Evolutionary conservation across 331 rosid species (phyloP).

Genomic region (Spiraea crenata): DNA sequence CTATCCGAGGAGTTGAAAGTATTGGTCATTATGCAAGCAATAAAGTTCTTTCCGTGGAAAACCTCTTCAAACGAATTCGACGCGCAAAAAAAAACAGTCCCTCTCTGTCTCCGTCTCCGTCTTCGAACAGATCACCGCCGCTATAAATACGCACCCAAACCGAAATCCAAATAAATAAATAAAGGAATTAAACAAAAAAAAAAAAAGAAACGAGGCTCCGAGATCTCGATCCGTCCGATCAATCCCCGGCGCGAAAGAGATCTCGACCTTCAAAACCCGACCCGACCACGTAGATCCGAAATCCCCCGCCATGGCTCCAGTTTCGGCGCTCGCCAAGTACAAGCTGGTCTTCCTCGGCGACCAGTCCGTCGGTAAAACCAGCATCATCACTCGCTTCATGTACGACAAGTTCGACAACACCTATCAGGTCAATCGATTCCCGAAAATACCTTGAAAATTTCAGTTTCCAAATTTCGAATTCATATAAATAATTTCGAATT

Average conservation of each 20-base stretch:
- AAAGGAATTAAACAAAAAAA: neutral
- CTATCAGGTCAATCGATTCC: conserved; percentile 30
- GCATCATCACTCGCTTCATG: conserved; percentile 49
- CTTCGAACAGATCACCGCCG: neutral
- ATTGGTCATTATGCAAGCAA: neutral
- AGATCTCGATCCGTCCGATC: conserved; percentile 24
- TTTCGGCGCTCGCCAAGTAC: conserved; percentile 46
- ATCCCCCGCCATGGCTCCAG: conserved; percentile 35
- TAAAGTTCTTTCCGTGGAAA: neutral
- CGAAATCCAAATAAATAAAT: neutral
- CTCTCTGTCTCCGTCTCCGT: neutral
- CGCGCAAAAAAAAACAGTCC: conserved; percentile 9
- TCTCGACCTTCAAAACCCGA: conserved; percentile 16
- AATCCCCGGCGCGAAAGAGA: conserved; percentile 30
- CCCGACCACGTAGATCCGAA: conserved; percentile 18
- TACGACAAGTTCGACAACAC: conserved; percentile 45
- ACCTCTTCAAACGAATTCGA: conserved; percentile 7
- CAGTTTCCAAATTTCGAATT: too few relatives aligned
- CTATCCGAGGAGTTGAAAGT: too few relatives aligned
- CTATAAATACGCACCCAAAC: conserved; percentile 11
- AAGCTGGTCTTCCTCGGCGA: conserved; percentile 46
- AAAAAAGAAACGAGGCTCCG: conserved; percentile 11
- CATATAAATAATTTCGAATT: too few relatives aligned
- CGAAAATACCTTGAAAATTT: neutral
- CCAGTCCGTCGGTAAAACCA: conserved; percentile 45